phyloP scores from a whole-genome alignment of 768 basidiomycete genomes.

The Boletus vermiculosoides region DNA sequence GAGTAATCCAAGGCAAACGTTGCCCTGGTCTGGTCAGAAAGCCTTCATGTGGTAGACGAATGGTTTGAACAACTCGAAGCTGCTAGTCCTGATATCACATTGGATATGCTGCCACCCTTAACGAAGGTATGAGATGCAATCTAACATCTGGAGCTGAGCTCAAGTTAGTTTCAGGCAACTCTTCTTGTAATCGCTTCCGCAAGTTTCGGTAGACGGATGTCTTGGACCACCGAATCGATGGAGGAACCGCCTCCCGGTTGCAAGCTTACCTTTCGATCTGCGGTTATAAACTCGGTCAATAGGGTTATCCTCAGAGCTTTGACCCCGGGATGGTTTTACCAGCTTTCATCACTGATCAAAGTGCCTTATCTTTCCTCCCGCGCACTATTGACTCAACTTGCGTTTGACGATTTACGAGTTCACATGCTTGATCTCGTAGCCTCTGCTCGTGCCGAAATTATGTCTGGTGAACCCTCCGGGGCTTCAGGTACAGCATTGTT shows the following conservation, averaged over 20 bases:
- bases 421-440: constrained; percentile 45
- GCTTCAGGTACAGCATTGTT: constrained; percentile 39
- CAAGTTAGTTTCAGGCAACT: constrained; percentile 24
- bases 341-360: constrained; percentile 18
- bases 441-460: constrained; percentile 37
- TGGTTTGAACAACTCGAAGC: constrained; percentile 42
- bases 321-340: constrained; percentile 36
- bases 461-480: constrained; percentile 24
- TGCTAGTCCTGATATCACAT: constrained; percentile 17
- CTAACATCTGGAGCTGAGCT: background rate
- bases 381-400: constrained; percentile 27
- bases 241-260: constrained; percentile 29
- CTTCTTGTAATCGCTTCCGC: constrained; percentile 43
- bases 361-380: constrained; percentile 38
- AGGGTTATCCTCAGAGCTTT: constrained; percentile 32
- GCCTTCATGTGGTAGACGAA: constrained; percentile 38
- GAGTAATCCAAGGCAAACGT: constrained; percentile 38
- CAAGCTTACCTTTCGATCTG: constrained; percentile 38
- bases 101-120: constrained; percentile 15
- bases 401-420: constrained; percentile 37
- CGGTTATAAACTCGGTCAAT: constrained; percentile 21
- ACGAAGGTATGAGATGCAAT: constrained; percentile 10
- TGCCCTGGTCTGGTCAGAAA: constrained; percentile 49
- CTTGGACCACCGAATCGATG: constrained; percentile 34
- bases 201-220: constrained; percentile 39